A percentile compares a stretch with the other conserved stretches of the same genome.
phyloP scores from a whole-genome alignment of 2,329 filamentous ascomycete species.

The Xylaria arbuscula region DNA sequence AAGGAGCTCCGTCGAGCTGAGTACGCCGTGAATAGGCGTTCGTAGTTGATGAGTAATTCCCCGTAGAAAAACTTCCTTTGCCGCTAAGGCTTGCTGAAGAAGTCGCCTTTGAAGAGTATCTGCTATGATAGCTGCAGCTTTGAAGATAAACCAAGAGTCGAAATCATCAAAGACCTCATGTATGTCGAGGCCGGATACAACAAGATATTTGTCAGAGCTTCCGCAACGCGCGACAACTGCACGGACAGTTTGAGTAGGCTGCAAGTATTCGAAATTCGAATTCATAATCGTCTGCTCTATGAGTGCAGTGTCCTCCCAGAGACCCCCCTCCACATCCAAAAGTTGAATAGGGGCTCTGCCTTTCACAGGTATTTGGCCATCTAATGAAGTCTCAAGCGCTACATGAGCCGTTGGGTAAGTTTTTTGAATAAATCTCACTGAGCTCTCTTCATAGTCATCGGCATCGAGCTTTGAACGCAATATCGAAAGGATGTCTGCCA shows the following conservation, averaged over 20 bases:
- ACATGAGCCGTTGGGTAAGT: slow-evolving; percentile 29
- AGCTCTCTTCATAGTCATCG: slow-evolving; percentile 27
- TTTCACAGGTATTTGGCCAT: slow-evolving; percentile 22
- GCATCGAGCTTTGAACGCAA: slow-evolving; percentile 13
- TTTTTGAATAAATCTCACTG: slow-evolving; percentile 18
- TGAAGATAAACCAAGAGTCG: slow-evolving; percentile 31
- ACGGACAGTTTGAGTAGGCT: slow-evolving; percentile 23
- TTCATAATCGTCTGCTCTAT: slow-evolving; percentile 31
- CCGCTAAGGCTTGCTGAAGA: slow-evolving; percentile 20
- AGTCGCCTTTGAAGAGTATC: slow-evolving; percentile 24
- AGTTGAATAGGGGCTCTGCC: slow-evolving; percentile 13
- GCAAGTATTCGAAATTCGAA: slow-evolving; percentile 26
- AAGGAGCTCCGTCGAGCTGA: slow-evolving; percentile 24
- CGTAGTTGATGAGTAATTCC: slow-evolving; percentile 32
- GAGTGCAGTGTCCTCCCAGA: slow-evolving; percentile 31
- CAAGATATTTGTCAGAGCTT: slow-evolving; percentile 28
- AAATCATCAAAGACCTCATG: slow-evolving; percentile 33
- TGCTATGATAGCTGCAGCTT: slow-evolving; percentile 29
- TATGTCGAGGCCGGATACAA: slow-evolving; percentile 31
- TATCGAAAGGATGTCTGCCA: slow-evolving; percentile 19
- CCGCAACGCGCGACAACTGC: slow-evolving; percentile 30
- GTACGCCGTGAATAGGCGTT: slow-evolving; percentile 26
- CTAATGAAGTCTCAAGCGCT: slow-evolving; percentile 5
- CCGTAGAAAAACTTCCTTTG: slow-evolving; percentile 31
- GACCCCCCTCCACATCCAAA: slow-evolving; percentile 27